These are phyloP conservation scores for Fusarium agapanthi DNA, from an alignment of 2,329 filamentous ascomycete genomes.

Conservation along the genomic window DNA sequence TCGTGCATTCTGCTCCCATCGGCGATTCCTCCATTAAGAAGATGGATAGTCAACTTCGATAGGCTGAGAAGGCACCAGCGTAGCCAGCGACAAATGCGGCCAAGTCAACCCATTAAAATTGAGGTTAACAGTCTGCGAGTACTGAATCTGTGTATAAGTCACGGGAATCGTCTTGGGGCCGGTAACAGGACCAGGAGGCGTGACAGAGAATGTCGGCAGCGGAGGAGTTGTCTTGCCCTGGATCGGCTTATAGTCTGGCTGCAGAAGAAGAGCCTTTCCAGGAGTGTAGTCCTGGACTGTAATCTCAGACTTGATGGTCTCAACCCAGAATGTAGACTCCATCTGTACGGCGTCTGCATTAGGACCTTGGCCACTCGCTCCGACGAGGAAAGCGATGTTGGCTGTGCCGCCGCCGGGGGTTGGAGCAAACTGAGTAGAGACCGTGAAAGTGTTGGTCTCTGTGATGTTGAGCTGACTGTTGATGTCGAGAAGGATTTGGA, in stretches of 20 bases:
- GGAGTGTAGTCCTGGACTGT: background rate
- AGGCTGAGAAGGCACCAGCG: background rate
- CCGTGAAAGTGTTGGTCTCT: background rate
- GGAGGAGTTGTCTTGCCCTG: background rate
- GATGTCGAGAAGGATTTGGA: conserved; percentile 5
- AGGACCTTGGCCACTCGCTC: background rate
- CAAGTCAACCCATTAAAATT: background rate
- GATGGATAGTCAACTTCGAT: background rate
- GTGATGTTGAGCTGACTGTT: conserved; percentile 4
- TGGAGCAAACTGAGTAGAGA: background rate
- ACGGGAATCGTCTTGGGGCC: background rate
- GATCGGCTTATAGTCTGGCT: background rate
- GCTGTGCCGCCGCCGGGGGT: background rate
- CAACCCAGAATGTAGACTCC: background rate
- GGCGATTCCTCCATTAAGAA: fast-evolving
- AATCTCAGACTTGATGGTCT: conserved; percentile 1
- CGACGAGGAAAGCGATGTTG: conserved; percentile 6
- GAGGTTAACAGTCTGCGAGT: background rate
- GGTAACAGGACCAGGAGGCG: background rate
- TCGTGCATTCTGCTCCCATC: background rate
- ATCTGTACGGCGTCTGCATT: conserved; percentile 2
- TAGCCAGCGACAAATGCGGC: conserved; percentile 8
- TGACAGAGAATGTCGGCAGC: background rate
- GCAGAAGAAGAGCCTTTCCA: background rate
- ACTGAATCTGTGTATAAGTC: conserved; percentile 12